Evolutionary conservation across 345 rosid genomes (phyloP).

Genomic region (Camelina neglecta): DNA sequence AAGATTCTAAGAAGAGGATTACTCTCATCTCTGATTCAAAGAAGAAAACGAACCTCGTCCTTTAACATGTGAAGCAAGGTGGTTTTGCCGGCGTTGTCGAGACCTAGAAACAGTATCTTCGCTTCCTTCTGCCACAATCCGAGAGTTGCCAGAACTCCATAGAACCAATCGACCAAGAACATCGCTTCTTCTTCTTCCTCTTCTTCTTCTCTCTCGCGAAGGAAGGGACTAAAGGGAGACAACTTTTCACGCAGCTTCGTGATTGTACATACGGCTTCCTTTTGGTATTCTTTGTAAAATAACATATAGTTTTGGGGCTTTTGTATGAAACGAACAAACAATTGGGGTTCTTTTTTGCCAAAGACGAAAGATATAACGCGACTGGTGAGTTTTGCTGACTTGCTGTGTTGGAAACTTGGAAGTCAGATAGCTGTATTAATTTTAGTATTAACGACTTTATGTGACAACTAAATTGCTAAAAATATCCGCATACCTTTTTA

Average conservation of each 20-base stretch:
- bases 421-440: too few relatives aligned
- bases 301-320: neutral
- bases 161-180: constrained; percentile 30
- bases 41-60: constrained; percentile 59
- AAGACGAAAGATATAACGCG: too few relatives aligned
- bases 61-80: constrained; percentile 80
- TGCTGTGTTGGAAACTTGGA: too few relatives aligned
- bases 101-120: constrained; percentile 71
- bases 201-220: neutral
- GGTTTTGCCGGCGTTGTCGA: constrained; percentile 77
- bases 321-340: neutral
- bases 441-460: too few relatives aligned
- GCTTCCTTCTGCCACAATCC: neutral
- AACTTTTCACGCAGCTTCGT: neutral
- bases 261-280: neutral
- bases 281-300: neutral
- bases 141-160: constrained; percentile 16
- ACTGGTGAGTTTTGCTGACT: too few relatives aligned
- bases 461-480: neutral
- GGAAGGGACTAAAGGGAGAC: neutral
- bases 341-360: neutral
- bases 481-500: too few relatives aligned
- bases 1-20: neutral
- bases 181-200: constrained; percentile 17
- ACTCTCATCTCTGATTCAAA: neutral